Base-by-base conservation (phyloP, 2,329 filamentous ascomycete species). In the Didymella pinodella region DNA sequence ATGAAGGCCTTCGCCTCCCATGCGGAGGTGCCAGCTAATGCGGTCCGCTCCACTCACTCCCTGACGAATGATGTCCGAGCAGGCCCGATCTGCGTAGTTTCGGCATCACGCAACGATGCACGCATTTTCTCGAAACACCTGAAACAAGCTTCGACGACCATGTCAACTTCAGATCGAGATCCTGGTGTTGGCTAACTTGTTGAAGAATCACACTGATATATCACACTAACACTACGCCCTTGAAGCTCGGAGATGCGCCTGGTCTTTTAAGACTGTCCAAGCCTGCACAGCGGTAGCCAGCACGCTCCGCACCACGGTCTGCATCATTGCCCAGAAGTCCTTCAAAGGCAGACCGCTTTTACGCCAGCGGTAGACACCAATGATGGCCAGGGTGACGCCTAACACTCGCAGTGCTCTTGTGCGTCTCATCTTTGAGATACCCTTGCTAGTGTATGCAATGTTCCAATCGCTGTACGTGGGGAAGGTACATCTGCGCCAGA, bases 391-490 rank as follows among this genome's bases (percentile, higher is more conserved):
- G 36, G 62, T 50, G 3, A 71, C 7, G 45, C 63, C 53, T 10
- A 75, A 31, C 2, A 70, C 6, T 29, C 65, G 64, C 1, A 69
- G 8, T 25, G 61, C 59, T 29, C 53, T 62, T 26, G 57, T 65
- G 22, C 61, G 57, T 28, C 68, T 68, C n/a, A 67, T 66, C 59
- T 76, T 77, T 11, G 72, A 44, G 0, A 79, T 63, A 0, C 84
- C 84, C 61, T 82, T 83, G 10, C 61, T 64, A 2, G 84, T 86
- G 53, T 83, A 83, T 34, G 73, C 76, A 16, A 83, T 79, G 18
- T 80, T 78, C 84, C 84, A 86, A 61, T 86, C 79, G n/a, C 64
- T 73, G 81, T 82, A 86, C 25, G 75, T 79, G 2, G 83, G 83
- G 62, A 85, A 86, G 61, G 77, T 79, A 71, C 82, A 85, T 11